Base-by-base conservation (phyloP, 2,329 filamentous ascomycete species). In the Elsinoe australis region DNA sequence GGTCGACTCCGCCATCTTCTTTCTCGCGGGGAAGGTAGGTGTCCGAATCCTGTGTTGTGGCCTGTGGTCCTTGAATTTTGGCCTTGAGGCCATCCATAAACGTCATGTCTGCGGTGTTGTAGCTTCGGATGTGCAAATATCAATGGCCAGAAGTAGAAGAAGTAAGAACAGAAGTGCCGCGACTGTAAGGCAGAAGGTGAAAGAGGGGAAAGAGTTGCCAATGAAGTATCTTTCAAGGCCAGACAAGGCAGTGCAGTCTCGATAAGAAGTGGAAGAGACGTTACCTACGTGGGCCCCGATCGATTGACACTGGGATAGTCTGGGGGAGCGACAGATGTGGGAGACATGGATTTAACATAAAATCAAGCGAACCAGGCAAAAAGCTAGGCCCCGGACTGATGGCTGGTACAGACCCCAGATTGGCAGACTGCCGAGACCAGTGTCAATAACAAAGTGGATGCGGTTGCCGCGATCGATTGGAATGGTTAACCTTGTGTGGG, bases 251-350 rank as follows among this genome's bases (percentile, higher is more conserved):
- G 39, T 44, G 39, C 26, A 44, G 21, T 28, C 39, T 44, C 28
- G 39, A 31, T 26, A 31, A 32, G 39, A 32, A 24, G 31, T 44
- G 26, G 10, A 44, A 5, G 21, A 44, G 26, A 31, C 17, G 19
- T 14, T 19, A 32, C 39, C 39, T 44, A 44, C 39, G 28, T 29
- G 18, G 26, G 39, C 14, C 24, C 39, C 24, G 39, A 44, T 44
- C 39, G 39, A 44, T 44, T 44, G 39, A 28, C 39, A 44, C 39
- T 26, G 39, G 39, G 39, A 44, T 44, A 44, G 31, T 32, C 39
- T 44, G 39, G 39, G 39, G 39, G 15, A 44, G n/a, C 39, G 22
- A 32, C 39, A 21, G 15, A 15, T 18, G 39, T 24, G 39, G 39
- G 26, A 12, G 26, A 29, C 28, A 24, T 31, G 9, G 17, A 31